phyloP scores from a whole-genome alignment of 495 filamentous ascomycete species.

The Penicillium chermesinum region DNA sequence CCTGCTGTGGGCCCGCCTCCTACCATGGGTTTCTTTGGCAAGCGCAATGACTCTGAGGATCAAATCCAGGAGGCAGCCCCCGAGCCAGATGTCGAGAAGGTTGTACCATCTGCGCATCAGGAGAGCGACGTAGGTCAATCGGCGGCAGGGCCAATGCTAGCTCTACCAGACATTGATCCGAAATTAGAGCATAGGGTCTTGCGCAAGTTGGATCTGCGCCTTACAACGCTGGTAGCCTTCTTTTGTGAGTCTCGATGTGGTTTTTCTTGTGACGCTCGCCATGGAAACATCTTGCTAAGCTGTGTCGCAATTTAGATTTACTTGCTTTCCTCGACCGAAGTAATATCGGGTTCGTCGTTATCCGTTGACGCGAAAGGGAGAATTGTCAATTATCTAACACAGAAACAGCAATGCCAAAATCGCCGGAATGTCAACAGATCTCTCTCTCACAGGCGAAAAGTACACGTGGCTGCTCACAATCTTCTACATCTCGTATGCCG shows the following conservation, averaged over 20 bases:
- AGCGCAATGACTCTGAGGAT: slow-evolving; percentile 19
- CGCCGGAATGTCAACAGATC: slow-evolving; percentile 44
- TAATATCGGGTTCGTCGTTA: slow-evolving; percentile 52
- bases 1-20: neutral
- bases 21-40: slow-evolving; percentile 31
- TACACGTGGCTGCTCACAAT: slow-evolving; percentile 74
- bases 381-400: neutral
- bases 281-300: too few relatives aligned
- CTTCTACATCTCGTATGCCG: slow-evolving; percentile 61
- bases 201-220: slow-evolving; percentile 52
- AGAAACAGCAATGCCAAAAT: slow-evolving; percentile 58
- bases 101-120: slow-evolving; percentile 19
- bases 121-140: slow-evolving; percentile 23
- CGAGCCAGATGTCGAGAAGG: slow-evolving; percentile 31
- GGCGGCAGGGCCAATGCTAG: neutral
- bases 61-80: slow-evolving; percentile 19
- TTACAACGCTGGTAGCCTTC: slow-evolving; percentile 48
- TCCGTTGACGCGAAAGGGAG: neutral
- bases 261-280: slow-evolving; percentile 13
- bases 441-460: slow-evolving; percentile 43
- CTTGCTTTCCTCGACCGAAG: slow-evolving; percentile 64
- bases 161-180: slow-evolving; percentile 37
- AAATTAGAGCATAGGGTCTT: slow-evolving; percentile 52
- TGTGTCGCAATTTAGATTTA: slow-evolving; percentile 56
- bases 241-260: too few relatives aligned